Conservation (phyloP, 441 rosid genomes). For the Adansonia madagascariensis region DNA sequence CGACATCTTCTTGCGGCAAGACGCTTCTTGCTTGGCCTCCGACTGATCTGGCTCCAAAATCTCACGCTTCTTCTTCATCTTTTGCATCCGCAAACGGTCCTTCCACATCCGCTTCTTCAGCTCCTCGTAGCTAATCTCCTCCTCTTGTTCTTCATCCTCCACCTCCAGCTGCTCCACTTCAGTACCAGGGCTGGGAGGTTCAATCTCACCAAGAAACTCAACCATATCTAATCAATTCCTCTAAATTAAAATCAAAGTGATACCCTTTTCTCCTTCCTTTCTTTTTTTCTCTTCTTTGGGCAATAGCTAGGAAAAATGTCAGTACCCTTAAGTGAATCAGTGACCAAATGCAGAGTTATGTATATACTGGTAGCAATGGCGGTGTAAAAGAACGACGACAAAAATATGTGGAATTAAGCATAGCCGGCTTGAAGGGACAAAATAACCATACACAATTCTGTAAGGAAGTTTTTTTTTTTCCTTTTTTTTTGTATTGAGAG, state of each 20-base stretch:
- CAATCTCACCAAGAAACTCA: constrained; percentile 18
- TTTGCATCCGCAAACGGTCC: constrained; percentile 55
- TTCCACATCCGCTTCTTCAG: constrained; percentile 76
- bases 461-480: not conserved
- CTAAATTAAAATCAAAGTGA: not conserved
- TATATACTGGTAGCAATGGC: constrained; percentile 10
- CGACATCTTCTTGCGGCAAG: constrained; percentile 67
- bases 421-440: constrained; percentile 3
- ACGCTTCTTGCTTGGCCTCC: constrained; percentile 44
- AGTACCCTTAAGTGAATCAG: not conserved
- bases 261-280: not conserved
- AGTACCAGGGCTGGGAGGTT: constrained; percentile 22
- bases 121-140: constrained; percentile 55
- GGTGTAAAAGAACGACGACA: not conserved
- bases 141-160: constrained; percentile 27
- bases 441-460: not conserved
- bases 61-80: constrained; percentile 39
- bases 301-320: not conserved
- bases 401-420: not conserved
- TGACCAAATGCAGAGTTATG: constrained; percentile 11
- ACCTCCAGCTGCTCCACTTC: not conserved
- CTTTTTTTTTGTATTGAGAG: too few species aligned
- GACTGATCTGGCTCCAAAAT: constrained; percentile 21
- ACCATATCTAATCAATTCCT: constrained; percentile 13
- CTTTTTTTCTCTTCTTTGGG: not conserved